Base-by-base conservation (phyloP, 306 rosid genomes). In the Cucumis melo region DNA sequence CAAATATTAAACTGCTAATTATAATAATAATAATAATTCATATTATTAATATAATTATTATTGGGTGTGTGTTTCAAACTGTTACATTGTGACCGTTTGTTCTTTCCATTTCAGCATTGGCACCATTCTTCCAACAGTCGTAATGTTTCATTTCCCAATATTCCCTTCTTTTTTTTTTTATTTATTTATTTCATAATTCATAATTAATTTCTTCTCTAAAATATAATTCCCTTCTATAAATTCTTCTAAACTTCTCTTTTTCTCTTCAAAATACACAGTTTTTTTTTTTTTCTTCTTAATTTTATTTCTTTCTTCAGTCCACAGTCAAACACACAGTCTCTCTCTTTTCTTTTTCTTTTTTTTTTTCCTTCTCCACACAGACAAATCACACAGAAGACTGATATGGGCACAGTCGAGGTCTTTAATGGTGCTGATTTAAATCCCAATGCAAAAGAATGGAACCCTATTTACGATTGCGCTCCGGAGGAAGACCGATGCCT, bases 361-460 rank as follows among this genome's bases (percentile, higher is more conserved):
- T 0, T 15, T n/a, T n/a, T 55, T n/a, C n/a, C 2, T 1, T 65
- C 27, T 65, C 42, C 27, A 39, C 76, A 71, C 59, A 44, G 75
- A 68, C 74, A 44, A 8, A 24, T 9, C 50, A 64, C 34, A 68
- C 10, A 68, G 20, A 12, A 36, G 27, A 7, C 3, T 51, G 24
- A 73, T 29, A 73, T 32, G 77, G 77, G 11, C 46, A 9, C 61
- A 17, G 19, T 51, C 19, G 27, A 29, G 10, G 41, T 3, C 23
- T 46, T 71, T 27, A 48, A 48, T 46, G 59, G 23, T 8, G 23
- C 27, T 32, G 77, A 73, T 17, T 23, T 78, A 12, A 83, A 86
- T 73, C 90, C 88, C 16, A 0, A 29, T 55, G 88, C 91, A 15
- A 61, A 16, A 17, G 82, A 80, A 23, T 87, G 84, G 85, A 15